phyloP scores from a whole-genome alignment of 768 basidiomycete genomes.

The Agrocybe praecox region DNA sequence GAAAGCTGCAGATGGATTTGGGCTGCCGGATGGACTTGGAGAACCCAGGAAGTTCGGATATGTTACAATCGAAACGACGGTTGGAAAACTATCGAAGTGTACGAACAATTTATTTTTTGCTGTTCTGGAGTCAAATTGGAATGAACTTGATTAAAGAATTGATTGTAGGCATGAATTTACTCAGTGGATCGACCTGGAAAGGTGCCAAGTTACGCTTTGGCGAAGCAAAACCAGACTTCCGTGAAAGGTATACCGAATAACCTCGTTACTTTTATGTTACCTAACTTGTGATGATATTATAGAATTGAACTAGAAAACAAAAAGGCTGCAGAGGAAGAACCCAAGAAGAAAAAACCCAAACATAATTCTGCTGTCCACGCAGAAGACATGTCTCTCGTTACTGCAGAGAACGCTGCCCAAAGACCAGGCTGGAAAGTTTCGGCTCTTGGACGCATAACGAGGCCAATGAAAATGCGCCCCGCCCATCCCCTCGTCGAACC shows the following conservation, averaged over 20 bases:
- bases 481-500: slow-evolving; percentile 52
- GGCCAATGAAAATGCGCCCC: slow-evolving; percentile 74
- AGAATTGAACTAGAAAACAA: slow-evolving; percentile 31
- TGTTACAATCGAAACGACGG: slow-evolving; percentile 68
- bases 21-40: slow-evolving; percentile 62
- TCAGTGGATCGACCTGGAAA: slow-evolving; percentile 87
- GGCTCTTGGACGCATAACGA: slow-evolving; percentile 62
- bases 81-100: slow-evolving; percentile 68
- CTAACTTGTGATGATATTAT: slow-evolving; percentile 9
- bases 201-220: slow-evolving; percentile 83
- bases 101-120: slow-evolving; percentile 20
- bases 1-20: slow-evolving; percentile 70
- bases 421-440: slow-evolving; percentile 73
- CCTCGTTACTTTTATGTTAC: neutral
- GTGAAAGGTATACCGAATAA: slow-evolving; percentile 51
- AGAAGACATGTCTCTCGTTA: slow-evolving; percentile 65
- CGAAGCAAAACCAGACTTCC: slow-evolving; percentile 79
- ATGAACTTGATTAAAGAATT: slow-evolving; percentile 3
- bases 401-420: slow-evolving; percentile 52
- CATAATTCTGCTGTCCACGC: slow-evolving; percentile 46
- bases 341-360: slow-evolving; percentile 48
- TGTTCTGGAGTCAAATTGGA: neutral
- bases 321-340: slow-evolving; percentile 30
- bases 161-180: slow-evolving; percentile 62
- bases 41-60: slow-evolving; percentile 73